Evolutionary conservation across 768 basidiomycete species (phyloP), one percentile per base, ranked within the genome.

Genomic region (Phlebiopsis flavidoalba): DNA sequence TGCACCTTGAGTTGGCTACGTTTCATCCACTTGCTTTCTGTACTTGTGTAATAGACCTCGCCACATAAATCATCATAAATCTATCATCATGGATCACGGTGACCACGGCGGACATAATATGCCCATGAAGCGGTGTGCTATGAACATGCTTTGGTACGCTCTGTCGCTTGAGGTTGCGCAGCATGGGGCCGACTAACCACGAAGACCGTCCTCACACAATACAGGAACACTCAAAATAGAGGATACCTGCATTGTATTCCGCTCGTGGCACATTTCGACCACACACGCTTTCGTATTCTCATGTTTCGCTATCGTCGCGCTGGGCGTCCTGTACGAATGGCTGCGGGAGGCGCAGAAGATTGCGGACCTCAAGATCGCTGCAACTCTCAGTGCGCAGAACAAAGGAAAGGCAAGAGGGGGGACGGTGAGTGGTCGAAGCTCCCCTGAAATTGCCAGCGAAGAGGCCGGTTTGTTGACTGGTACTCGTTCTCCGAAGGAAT

Each of bases 191-290:
- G n/a, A n/a, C 21, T 19, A 11, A 53, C 22, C 50, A 31, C 26
- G 26, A 31, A 12, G 50, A 24, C 26, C 50, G 1, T 52, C 7
- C 33, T 26, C 1, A 3, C 5, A 31, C 26, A 6, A 31, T 31
- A 12, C 43, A 84, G 84, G 88, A 92, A 92, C 74, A 88, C 88
- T 43, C 83, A 92, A n/a, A 58, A 82, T 91, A 66, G 73, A 85
- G 70, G 79, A 91, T 74, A 91, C 90, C 49, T 93, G 91, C 75
- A 79, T 93, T 73, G 86, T 94, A 74, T 92, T 93, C 76, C 75
- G 69, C 14, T 78, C 80, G 63, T 94, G 91, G 89, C 90, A 92
- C 75, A 83, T 94, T 66, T 75, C 68, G 62, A 80, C 86, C 22
- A 74, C 70, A 53, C 63, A 76, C 60, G 72, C 75, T 24, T 91